Evolutionary conservation across 164 flowering plant genomes (phyloP).

Genomic region (Umbilicus rupestris): DNA sequence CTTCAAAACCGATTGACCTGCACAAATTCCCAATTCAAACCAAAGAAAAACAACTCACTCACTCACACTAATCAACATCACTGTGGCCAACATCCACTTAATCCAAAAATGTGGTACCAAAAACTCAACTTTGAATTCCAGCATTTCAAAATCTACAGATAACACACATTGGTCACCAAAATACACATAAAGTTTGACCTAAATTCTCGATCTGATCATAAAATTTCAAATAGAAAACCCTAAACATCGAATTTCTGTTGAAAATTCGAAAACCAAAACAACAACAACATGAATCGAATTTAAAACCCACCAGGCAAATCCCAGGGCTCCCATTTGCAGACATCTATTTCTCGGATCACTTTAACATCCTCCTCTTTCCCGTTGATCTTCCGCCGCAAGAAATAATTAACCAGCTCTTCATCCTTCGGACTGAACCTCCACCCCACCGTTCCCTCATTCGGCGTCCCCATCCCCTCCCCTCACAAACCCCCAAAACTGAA

Average conservation of each 20-base stretch:
- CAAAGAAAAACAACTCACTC: background rate
- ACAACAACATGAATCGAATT: background rate
- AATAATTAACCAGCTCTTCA: conserved; percentile 49
- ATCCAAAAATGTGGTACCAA: background rate
- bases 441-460: conserved; percentile 16
- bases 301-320: conserved; percentile 52
- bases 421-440: conserved; percentile 69
- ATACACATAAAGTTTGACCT: background rate
- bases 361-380: conserved; percentile 39
- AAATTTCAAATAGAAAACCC: background rate
- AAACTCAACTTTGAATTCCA: background rate
- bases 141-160: too few species aligned
- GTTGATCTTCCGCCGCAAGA: conserved; percentile 44
- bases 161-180: too few species aligned
- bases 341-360: conserved; percentile 50
- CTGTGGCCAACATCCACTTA: background rate
- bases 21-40: background rate
- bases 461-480: background rate
- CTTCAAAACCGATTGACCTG: background rate
- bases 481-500: background rate
- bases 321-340: conserved; percentile 62
- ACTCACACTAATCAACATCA: background rate
- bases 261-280: background rate
- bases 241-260: too few species aligned
- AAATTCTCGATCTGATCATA: background rate